These are phyloP conservation scores for Coniophora puteana DNA, from an alignment of 1,284 basidiomycete genomes.

Conservation along the genomic window DNA sequence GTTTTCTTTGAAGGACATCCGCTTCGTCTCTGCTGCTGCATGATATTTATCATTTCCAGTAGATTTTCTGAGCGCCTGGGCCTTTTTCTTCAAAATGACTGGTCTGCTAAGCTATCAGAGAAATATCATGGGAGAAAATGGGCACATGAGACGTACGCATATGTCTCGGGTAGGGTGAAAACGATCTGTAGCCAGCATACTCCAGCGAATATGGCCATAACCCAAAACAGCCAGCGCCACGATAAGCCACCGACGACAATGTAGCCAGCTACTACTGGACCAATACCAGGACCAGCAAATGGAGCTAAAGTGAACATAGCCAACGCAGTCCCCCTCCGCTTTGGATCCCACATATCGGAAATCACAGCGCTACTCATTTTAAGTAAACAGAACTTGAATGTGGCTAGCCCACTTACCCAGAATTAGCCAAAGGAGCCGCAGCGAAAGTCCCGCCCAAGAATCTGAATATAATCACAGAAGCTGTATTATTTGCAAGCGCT, in stretches of 20 bases:
- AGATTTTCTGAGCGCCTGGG: constrained; percentile 37
- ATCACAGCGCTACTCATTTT: constrained; percentile 40
- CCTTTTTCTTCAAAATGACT: constrained; percentile 50
- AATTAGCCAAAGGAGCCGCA: constrained; percentile 39
- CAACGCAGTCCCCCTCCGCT: constrained; percentile 65
- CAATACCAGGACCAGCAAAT: constrained; percentile 70
- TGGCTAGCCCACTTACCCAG: constrained; percentile 35
- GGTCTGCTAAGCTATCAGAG: constrained; percentile 31
- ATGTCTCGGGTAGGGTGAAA: constrained; percentile 77
- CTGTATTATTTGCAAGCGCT: constrained; percentile 57
- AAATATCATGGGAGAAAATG: not conserved
- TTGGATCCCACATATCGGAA: constrained; percentile 67
- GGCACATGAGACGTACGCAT: constrained; percentile 32
- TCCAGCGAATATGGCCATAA: constrained; percentile 62
- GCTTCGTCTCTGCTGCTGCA: constrained; percentile 43
- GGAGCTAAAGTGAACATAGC: constrained; percentile 71
- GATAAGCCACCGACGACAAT: constrained; percentile 43
- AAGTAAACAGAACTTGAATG: not conserved
- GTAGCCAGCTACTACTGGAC: constrained; percentile 64
- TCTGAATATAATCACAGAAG: constrained; percentile 57
- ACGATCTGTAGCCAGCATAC: constrained; percentile 48
- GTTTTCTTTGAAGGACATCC: constrained; percentile 36
- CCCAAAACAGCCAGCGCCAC: constrained; percentile 80
- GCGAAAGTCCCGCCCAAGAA: constrained; percentile 62
- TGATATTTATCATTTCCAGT: constrained; percentile 69